Base-by-base conservation (phyloP, 1,284 basidiomycete species). In the Cystobasidium slooffiae region DNA sequence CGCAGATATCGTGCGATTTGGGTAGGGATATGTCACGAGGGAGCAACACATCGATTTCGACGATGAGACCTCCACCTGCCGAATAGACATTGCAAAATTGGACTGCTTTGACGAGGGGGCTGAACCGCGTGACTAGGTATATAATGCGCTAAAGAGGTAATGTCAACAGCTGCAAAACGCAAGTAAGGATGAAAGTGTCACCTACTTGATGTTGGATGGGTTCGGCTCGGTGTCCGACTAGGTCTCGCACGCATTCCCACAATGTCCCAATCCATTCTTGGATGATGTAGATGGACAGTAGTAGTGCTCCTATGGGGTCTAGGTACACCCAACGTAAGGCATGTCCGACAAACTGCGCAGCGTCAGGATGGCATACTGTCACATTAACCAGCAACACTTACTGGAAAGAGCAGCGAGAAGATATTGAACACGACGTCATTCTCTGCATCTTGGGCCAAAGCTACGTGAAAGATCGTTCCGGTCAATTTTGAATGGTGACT, bases 391-490 rank as follows among this genome's bases (percentile, higher is more conserved):
- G n/a, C 58, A 16, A 37, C 78, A 44, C 84, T 53, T 66, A 84
- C 83, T 1, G 86, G 86, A 77, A 87, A 87, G 31, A 85, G 79
- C 18, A 87, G 82, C 7, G 86, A 87, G 77, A 86, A 84, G 37
- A 84, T 80, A 80, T 87, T 87, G 80, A 87, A 85, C 53, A 85
- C 84, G 59, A 83, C 82, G 75, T 86, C 86, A 77, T 86, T 86
- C 78, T 86, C 84, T 8, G 85, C 85, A 76, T 86, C 85, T 74
- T 84, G 84, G 1, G 83, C 83, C 3, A 84, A 79, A 43, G 84
- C 82, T 79, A 82, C 41, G 46, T n/a, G 0, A 16, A 20, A 6
- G 16, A 3, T 16, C 22, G n/a, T 67, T 12, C 20, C 39, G 14
- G 22, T 16, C 16, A 22, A 16, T 10, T 18, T 41, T 10, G 44